Evolutionary conservation across 306 rosid species (phyloP).

Genomic region (Ammopiptanthus mongolicus): DNA sequence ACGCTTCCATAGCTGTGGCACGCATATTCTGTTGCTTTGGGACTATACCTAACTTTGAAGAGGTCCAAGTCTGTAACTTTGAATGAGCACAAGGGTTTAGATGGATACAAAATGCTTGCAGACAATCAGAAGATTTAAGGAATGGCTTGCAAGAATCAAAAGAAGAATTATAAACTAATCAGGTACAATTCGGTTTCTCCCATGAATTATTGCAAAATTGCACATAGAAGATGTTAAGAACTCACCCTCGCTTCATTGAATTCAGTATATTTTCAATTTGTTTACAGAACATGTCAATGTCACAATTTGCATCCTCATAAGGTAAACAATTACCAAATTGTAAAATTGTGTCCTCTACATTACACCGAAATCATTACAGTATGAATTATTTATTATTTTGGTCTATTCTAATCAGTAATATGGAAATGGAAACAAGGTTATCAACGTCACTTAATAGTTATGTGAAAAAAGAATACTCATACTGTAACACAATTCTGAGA

Average conservation of each 20-base stretch:
- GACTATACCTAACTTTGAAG: too few relatives aligned
- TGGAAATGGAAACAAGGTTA: too few relatives aligned
- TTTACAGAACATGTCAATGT: slow-evolving; percentile 1
- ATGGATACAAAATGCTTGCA: slow-evolving; percentile 9
- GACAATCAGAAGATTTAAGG: not conserved
- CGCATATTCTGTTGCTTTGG: slow-evolving; percentile 37
- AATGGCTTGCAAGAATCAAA: not conserved
- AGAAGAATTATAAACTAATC: not conserved
- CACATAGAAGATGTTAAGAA: not conserved
- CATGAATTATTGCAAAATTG: slow-evolving; percentile 2
- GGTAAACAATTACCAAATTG: not conserved
- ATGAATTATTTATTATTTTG: not conserved
- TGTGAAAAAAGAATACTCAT: too few relatives aligned
- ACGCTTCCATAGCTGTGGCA: too few relatives aligned
- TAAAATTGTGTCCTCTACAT: too few relatives aligned
- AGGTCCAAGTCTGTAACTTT: slow-evolving; percentile 27
- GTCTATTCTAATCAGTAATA: too few relatives aligned
- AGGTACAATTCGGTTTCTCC: not conserved
- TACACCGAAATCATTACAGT: slow-evolving; percentile 3
- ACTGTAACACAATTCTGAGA: too few relatives aligned
- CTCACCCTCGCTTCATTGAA: not conserved
- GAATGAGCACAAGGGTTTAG: slow-evolving; percentile 8
- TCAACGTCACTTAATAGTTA: not conserved
- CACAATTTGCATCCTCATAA: not conserved
- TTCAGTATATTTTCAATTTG: not conserved